Base-by-base conservation (phyloP, 2,329 filamentous ascomycete species). In the Leptographium wingfieldii region DNA sequence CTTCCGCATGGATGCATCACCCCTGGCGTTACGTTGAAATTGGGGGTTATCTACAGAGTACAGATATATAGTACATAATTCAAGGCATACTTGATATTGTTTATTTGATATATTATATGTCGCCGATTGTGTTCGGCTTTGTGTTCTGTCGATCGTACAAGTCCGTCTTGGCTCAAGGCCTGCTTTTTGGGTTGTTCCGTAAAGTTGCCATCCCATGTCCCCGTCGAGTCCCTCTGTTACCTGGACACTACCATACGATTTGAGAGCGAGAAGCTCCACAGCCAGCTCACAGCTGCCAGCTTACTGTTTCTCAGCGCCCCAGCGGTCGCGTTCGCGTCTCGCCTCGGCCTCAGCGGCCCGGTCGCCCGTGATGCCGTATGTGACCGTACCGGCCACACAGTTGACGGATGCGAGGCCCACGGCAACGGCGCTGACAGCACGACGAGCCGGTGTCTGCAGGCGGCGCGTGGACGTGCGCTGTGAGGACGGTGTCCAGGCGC, bases 391-490 rank as follows among this genome's bases (percentile, higher is more conserved):
- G 0, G 78, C 79, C 3, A 74, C 67, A 27, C 72, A 71, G 65
- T 84, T 84, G 12, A 69, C 71, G 0, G 71, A 61, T 0, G 76
- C 80, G 48, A 84, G 66, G 1, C 73, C 79, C 55, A 83, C 69
- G 19, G 81, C 79, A 0, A 70, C 66, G 6, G 74, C 78, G 25
- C 80, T 73, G n/a, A 83, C 78, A 1, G 72, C 67, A 5, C 80
- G 80, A 22, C 80, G 72, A 14, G 75, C 69, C 1, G 64, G 56
- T 48, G 64, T 65, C 43, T 64, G 52, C 54, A 60, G 49, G 12
- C 64, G 64, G 49, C 63, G 63, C 14, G 74, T 73, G 64, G 82
- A 74, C 61, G 75, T 76, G 27, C 64, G 61, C 62, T 71, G 64
- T 60, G 67, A 59, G 51, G 69, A 67, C 43, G 71, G 69, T 12